Evolutionary conservation across 768 basidiomycete species (phyloP).

Genomic region (Tephrocybe sp.): DNA sequence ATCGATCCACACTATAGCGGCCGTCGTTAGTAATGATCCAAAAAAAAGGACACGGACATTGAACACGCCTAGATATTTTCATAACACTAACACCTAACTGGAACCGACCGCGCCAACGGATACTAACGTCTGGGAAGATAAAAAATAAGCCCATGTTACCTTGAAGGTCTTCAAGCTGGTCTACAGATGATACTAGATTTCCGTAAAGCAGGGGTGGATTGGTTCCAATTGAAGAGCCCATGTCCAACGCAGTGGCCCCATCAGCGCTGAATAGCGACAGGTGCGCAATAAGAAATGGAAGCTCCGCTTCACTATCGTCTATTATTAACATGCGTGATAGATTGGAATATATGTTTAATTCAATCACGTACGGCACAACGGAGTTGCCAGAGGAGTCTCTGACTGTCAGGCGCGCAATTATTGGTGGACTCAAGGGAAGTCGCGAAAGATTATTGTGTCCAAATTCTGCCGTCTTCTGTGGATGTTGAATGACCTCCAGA

Average conservation of each 20-base stretch:
- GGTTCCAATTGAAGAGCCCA: constrained; percentile 54
- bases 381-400: constrained; percentile 68
- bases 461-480: constrained; percentile 79
- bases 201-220: constrained; percentile 73
- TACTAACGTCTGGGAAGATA: constrained; percentile 87
- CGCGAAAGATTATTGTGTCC: constrained; percentile 71
- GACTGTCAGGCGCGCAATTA: constrained; percentile 77
- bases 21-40: constrained; percentile 21
- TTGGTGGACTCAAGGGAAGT: constrained; percentile 79
- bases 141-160: constrained; percentile 85
- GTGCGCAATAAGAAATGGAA: constrained; percentile 86
- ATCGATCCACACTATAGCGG: constrained; percentile 40
- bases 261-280: constrained; percentile 73
- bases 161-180: constrained; percentile 76
- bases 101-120: constrained; percentile 75
- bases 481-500: constrained; percentile 85
- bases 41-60: neutral
- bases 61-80: constrained; percentile 68
- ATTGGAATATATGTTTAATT: constrained; percentile 2
- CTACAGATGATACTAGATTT: constrained; percentile 78
- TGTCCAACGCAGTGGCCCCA: constrained; percentile 60
- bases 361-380: constrained; percentile 69
- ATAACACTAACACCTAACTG: constrained; percentile 72
- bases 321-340: constrained; percentile 8
- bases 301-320: constrained; percentile 69